phyloP scores from a whole-genome alignment of 768 basidiomycete genomes.

The Phanerodontia chrysosporium region DNA sequence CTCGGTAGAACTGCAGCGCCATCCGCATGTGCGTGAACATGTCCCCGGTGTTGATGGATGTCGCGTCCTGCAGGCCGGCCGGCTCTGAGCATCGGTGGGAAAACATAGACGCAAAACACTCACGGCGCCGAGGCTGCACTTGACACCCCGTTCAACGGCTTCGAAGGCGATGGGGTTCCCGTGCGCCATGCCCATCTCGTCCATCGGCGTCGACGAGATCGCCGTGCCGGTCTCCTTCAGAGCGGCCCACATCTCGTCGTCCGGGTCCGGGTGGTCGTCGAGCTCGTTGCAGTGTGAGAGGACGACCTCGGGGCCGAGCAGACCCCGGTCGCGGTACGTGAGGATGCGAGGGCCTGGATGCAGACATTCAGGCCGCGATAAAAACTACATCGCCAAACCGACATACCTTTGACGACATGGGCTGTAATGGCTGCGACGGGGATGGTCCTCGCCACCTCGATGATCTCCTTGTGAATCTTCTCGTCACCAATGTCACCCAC shows the following conservation, averaged over 20 bases:
- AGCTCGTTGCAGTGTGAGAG: constrained; percentile 28
- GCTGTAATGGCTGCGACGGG: constrained; percentile 22
- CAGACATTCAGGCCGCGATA: neutral
- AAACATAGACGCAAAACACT: neutral
- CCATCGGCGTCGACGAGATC: constrained; percentile 26
- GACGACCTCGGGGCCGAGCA: constrained; percentile 25
- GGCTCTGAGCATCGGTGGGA: neutral
- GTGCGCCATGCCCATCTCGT: constrained; percentile 31
- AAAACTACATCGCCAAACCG: neutral
- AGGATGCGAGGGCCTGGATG: constrained; percentile 17
- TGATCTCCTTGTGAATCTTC: constrained; percentile 17
- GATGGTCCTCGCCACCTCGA: constrained; percentile 19
- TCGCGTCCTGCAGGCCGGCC: constrained; percentile 14
- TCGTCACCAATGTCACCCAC: constrained; percentile 8
- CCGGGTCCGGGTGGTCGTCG: constrained; percentile 17
- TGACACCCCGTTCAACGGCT: constrained; percentile 25
- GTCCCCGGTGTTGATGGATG: constrained; percentile 27
- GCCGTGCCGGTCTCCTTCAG: constrained; percentile 23
- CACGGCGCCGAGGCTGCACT: constrained; percentile 26
- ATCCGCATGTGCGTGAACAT: constrained; percentile 28
- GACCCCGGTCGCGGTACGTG: constrained; percentile 21
- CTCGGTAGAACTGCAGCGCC: constrained; percentile 26
- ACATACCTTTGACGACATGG: constrained; percentile 21
- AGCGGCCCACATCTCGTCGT: constrained; percentile 25
- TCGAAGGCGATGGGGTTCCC: constrained; percentile 26